phyloP scores from a whole-genome alignment of 169 alveolate species.

The Eimeria necatrix region DNA sequence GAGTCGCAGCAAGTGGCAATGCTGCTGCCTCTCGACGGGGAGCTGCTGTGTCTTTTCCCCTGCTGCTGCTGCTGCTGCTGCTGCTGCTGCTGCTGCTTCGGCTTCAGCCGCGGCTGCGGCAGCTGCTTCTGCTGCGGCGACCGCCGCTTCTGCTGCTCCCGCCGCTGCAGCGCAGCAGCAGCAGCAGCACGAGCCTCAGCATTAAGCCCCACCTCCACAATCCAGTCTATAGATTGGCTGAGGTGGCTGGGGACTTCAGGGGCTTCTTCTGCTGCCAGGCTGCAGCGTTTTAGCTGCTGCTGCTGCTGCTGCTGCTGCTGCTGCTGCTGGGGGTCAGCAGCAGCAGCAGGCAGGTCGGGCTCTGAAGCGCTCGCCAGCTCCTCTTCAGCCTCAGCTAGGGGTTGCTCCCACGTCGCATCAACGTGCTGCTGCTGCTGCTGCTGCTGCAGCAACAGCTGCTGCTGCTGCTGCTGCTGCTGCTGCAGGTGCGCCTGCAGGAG shows the following conservation, averaged over 20 bases:
- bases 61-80: too few relatives aligned
- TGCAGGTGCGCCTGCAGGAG: too few relatives aligned
- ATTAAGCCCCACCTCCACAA: background rate
- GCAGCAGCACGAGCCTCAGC: conserved; percentile 15
- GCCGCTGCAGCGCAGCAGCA: conserved; percentile 15
- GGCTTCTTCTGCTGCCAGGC: conserved; percentile 5
- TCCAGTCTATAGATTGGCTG: background rate
- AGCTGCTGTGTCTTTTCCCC: background rate
- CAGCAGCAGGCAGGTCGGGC: background rate
- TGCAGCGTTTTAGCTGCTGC: background rate
- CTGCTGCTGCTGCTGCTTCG: too few relatives aligned
- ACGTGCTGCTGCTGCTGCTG: too few relatives aligned
- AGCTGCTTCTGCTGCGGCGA: too few relatives aligned
- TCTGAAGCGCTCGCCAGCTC: too few relatives aligned
- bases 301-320: conserved; percentile 10
- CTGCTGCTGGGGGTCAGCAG: background rate
- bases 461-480: too few relatives aligned
- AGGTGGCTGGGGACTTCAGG: background rate
- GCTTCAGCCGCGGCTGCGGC: too few relatives aligned
- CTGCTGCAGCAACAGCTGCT: too few relatives aligned
- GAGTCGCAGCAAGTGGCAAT: conserved; percentile 4
- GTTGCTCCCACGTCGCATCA: too few relatives aligned
- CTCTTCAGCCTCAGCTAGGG: too few relatives aligned
- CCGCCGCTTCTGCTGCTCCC: background rate
- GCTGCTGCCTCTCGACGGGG: background rate